phyloP scores from a whole-genome alignment of 2,329 filamentous ascomycete species.

The Proliferodiscus dingleyae region DNA sequence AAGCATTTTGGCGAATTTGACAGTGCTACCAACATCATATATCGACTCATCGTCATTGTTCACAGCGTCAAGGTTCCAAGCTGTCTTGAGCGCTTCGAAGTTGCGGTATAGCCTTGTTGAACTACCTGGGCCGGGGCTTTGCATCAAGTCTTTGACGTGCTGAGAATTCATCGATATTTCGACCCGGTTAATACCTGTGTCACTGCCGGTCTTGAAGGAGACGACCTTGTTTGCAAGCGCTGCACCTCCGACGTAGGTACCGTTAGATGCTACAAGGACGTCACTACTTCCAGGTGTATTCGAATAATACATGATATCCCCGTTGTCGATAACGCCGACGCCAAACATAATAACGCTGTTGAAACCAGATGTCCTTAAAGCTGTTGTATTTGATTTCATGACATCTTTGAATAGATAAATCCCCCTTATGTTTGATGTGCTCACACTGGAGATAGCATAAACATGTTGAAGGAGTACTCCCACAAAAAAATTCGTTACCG shows the following conservation, averaged over 20 bases:
- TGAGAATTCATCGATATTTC: slow-evolving; percentile 42
- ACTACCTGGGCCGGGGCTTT: slow-evolving; percentile 31
- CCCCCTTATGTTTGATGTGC: slow-evolving; percentile 1
- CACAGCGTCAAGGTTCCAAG: slow-evolving; percentile 42
- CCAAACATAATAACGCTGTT: slow-evolving; percentile 41
- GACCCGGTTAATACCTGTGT: slow-evolving; percentile 34
- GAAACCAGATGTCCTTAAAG: slow-evolving; percentile 39
- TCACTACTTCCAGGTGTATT: slow-evolving; percentile 6
- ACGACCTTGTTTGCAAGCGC: slow-evolving; percentile 44
- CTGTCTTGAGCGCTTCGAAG: slow-evolving; percentile 36
- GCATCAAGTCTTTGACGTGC: slow-evolving; percentile 37
- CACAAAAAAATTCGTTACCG: too few relatives aligned
- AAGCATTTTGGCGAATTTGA: slow-evolving; percentile 39
- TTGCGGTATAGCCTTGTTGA: slow-evolving; percentile 36
- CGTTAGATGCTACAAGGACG: slow-evolving; percentile 35
- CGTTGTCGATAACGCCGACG: slow-evolving; percentile 38
- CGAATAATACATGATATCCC: slow-evolving; percentile 42
- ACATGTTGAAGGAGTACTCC: background rate
- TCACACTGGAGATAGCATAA: background rate
- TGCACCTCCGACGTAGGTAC: slow-evolving; percentile 43
- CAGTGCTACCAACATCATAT: slow-evolving; percentile 39
- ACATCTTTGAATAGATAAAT: slow-evolving; percentile 33
- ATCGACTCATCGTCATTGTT: slow-evolving; percentile 43
- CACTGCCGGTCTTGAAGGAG: slow-evolving; percentile 36
- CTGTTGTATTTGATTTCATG: slow-evolving; percentile 39